Percentiles rank a stretch among this genome's conserved stretches.
Evolutionary conservation across 176 grass and related monocot genomes (phyloP).

Genomic region (Triticum timopheevii): DNA sequence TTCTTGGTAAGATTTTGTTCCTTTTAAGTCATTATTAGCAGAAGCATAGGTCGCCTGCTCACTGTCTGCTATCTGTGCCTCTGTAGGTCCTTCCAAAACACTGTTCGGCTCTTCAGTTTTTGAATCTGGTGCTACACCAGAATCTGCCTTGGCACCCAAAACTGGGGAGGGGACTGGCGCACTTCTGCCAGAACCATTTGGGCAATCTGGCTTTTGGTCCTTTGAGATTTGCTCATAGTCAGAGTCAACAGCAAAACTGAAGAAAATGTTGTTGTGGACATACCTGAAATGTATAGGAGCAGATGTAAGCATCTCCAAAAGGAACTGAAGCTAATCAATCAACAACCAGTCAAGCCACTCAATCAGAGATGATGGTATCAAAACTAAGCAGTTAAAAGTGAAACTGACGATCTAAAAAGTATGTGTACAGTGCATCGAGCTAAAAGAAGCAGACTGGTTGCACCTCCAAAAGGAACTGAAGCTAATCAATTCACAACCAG

Average conservation of each 20-base stretch:
- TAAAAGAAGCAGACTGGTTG: background rate
- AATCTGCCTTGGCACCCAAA: conserved; percentile 33
- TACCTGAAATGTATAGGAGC: conserved; percentile 59
- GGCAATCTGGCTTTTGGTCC: conserved; percentile 45
- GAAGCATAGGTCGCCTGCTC: conserved; percentile 98
- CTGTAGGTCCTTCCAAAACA: conserved; percentile 58
- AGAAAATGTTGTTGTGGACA: conserved; percentile 99
- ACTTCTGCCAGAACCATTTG: conserved; percentile 30
- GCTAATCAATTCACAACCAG: background rate
- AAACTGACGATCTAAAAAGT: background rate
- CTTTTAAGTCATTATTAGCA: conserved; percentile 99
- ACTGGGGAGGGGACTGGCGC: conserved; percentile 15
- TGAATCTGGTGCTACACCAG: background rate
- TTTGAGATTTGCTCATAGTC: conserved; percentile 79
- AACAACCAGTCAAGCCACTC: background rate
- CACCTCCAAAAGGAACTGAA: conserved; percentile 13
- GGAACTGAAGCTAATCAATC: background rate
- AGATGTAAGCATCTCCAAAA: conserved; percentile 33
- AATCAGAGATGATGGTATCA: background rate
- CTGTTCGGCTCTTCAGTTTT: conserved; percentile 27
- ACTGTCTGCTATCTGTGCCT: conserved; percentile 76
- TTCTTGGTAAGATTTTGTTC: conserved; percentile 98
- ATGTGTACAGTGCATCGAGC: background rate
- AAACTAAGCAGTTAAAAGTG: background rate
- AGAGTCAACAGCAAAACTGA: conserved; percentile 92